Percentiles rank a stretch among this genome's conserved stretches.
Conservation (phyloP, 1,284 basidiomycete genomes). For the Inonotus hispidus region DNA sequence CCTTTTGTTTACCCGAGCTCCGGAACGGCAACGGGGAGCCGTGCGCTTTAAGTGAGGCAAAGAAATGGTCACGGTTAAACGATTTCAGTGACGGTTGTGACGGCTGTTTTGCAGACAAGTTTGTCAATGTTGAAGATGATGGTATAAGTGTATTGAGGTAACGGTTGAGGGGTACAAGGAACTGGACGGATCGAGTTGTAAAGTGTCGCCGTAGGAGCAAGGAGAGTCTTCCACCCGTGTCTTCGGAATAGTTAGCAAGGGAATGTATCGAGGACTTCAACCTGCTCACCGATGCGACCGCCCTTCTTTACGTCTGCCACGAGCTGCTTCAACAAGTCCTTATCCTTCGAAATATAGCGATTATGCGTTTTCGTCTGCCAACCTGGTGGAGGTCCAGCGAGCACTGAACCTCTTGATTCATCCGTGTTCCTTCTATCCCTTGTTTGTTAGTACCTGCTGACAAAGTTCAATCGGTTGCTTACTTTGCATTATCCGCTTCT, state of each 20-base stretch:
- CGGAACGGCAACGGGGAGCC: conserved; percentile 78
- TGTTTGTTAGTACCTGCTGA: background rate
- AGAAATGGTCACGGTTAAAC: conserved; percentile 77
- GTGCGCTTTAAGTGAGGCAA: conserved; percentile 75
- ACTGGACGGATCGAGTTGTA: conserved; percentile 78
- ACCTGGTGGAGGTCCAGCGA: conserved; percentile 54
- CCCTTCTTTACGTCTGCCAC: conserved; percentile 51
- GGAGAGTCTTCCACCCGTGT: conserved; percentile 54
- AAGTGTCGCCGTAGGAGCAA: conserved; percentile 81
- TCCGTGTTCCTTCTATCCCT: conserved; percentile 7
- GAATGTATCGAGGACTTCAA: background rate
- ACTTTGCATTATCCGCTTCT: conserved; percentile 19
- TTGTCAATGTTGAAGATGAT: conserved; percentile 34
- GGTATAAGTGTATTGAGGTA: conserved; percentile 92
- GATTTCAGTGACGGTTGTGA: conserved; percentile 46
- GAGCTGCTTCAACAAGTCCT: conserved; percentile 60
- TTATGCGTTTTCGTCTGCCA: conserved; percentile 79
- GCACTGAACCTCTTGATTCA: conserved; percentile 21
- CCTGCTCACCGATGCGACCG: conserved; percentile 46
- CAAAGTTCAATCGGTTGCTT: background rate
- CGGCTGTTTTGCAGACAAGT: background rate
- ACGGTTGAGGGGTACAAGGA: conserved; percentile 89
- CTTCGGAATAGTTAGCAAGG: conserved; percentile 21
- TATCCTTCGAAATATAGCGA: conserved; percentile 84
- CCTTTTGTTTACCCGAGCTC: conserved; percentile 52